Conservation (phyloP, 1,284 basidiomycete genomes). For the Coniferiporia weirii region DNA sequence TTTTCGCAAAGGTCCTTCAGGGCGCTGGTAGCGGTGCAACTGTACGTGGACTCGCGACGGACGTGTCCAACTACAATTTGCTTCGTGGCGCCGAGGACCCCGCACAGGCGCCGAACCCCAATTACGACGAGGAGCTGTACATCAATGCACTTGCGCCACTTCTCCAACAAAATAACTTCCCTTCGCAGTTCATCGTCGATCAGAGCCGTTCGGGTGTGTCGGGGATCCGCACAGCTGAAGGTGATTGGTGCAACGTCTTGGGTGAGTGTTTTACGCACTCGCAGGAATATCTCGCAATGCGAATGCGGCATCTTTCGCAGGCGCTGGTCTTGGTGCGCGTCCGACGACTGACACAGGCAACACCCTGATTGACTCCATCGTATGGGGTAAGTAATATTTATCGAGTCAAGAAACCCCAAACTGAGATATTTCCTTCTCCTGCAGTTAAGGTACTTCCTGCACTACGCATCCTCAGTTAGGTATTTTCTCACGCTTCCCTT, state of each 20-base stretch:
- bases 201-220: constrained; percentile 20
- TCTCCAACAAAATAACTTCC: constrained; percentile 19
- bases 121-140: constrained; percentile 23
- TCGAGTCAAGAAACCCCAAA: neutral
- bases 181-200: constrained; percentile 23
- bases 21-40: constrained; percentile 18
- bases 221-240: constrained; percentile 20
- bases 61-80: constrained; percentile 22
- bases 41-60: constrained; percentile 15
- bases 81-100: constrained; percentile 21
- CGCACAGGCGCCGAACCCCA: constrained; percentile 20
- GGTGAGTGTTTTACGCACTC: neutral
- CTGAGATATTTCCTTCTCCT: neutral
- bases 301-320: neutral
- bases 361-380: constrained; percentile 20
- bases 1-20: constrained; percentile 20
- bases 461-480: neutral
- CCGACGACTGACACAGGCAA: constrained; percentile 21
- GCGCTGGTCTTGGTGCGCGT: constrained; percentile 20
- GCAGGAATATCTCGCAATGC: neutral
- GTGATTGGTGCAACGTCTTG: constrained; percentile 22
- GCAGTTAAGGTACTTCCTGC: neutral
- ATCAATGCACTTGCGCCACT: constrained; percentile 22
- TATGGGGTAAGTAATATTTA: constrained; percentile 13
- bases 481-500: constrained; percentile 7